These are phyloP conservation scores for Sistotremastrum suecicum DNA, from an alignment of 768 basidiomycete species.

Conservation along the genomic window DNA sequence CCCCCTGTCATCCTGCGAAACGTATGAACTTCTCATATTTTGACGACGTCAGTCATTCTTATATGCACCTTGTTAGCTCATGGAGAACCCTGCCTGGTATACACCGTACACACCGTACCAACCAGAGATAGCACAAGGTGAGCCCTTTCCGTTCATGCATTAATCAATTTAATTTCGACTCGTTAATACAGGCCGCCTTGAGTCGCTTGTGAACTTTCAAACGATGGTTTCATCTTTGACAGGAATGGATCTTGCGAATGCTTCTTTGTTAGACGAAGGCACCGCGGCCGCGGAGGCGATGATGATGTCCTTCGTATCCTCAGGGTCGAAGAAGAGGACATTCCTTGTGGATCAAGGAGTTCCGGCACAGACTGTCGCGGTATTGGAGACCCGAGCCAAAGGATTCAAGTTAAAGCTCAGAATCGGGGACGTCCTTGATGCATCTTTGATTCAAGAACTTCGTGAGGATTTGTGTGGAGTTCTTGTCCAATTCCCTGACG, in stretches of 20 bases:
- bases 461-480: conserved; percentile 66
- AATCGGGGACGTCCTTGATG: conserved; percentile 43
- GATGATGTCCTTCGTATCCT: conserved; percentile 77
- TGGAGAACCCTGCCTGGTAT: conserved; percentile 98
- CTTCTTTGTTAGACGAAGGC: conserved; percentile 88
- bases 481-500: conserved; percentile 88
- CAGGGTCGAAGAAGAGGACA: conserved; percentile 57
- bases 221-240: conserved; percentile 93
- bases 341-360: conserved; percentile 81
- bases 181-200: conserved; percentile 62
- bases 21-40: conserved; percentile 26
- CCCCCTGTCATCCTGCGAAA: conserved; percentile 94
- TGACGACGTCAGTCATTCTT: conserved; percentile 1
- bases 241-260: conserved; percentile 90
- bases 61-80: conserved; percentile 32
- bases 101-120: conserved; percentile 94
- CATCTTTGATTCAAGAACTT: conserved; percentile 37
- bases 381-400: conserved; percentile 80
- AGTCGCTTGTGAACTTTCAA: conserved; percentile 94
- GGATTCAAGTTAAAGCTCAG: conserved; percentile 84
- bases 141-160: conserved; percentile 6
- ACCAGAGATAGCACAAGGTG: conserved; percentile 97
- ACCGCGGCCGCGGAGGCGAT: conserved; percentile 94
- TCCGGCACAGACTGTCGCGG: conserved; percentile 78
- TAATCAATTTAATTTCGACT: conserved; percentile 1